A percentile compares a stretch with the other conserved stretches of the same genome.
These are phyloP conservation scores for Gnomoniopsis smithogilvyi DNA, from an alignment of 2,329 filamentous ascomycete genomes.

Conservation along the genomic window DNA sequence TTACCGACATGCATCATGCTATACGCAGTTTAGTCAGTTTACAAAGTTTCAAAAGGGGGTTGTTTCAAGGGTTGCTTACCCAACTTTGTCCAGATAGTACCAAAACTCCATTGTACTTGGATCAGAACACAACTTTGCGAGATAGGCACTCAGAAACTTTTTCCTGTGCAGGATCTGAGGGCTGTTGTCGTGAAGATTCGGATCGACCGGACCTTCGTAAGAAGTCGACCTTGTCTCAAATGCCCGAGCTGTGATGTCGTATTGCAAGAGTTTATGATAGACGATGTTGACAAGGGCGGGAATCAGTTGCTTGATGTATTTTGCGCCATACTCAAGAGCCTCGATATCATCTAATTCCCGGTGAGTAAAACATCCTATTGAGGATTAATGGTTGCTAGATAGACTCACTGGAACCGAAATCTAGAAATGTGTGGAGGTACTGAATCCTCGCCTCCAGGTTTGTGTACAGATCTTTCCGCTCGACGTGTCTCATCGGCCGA, in stretches of 20 bases:
- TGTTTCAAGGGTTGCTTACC: slow-evolving; percentile 40
- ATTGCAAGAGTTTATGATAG: slow-evolving; percentile 76
- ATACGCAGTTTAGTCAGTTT: neutral
- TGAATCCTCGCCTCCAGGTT: slow-evolving; percentile 66
- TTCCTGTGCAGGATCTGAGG: slow-evolving; percentile 75
- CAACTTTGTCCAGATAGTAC: slow-evolving; percentile 82
- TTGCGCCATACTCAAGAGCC: slow-evolving; percentile 64
- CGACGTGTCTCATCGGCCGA: slow-evolving; percentile 53
- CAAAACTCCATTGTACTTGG: slow-evolving; percentile 75
- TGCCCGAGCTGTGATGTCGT: slow-evolving; percentile 77
- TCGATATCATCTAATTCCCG: slow-evolving; percentile 63
- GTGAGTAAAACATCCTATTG: neutral
- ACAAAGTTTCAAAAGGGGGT: neutral
- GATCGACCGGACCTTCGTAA: slow-evolving; percentile 65
- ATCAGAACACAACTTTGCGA: slow-evolving; percentile 72
- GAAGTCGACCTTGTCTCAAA: slow-evolving; percentile 63
- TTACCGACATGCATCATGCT: slow-evolving; percentile 80
- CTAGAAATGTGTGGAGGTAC: slow-evolving; percentile 73
- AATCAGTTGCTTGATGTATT: slow-evolving; percentile 79
- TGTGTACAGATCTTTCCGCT: slow-evolving; percentile 69
- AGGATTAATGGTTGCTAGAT: too few relatives aligned
- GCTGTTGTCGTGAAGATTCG: slow-evolving; percentile 61
- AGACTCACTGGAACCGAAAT: slow-evolving; percentile 65
- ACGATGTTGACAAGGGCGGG: slow-evolving; percentile 75
- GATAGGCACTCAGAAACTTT: slow-evolving; percentile 73